phyloP scores from a whole-genome alignment of 345 rosid genomes.

The Mercurialis annua region DNA sequence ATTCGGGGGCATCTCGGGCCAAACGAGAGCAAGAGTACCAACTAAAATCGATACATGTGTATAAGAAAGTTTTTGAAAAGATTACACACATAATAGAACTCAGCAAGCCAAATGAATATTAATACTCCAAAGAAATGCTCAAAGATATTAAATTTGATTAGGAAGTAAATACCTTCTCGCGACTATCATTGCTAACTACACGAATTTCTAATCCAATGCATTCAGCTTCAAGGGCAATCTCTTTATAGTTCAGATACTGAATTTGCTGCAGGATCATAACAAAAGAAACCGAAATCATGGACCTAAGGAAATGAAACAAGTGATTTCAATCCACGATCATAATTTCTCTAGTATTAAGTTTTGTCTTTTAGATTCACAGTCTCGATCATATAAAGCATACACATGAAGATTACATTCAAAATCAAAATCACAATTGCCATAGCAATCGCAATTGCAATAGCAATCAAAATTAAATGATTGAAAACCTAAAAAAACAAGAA shows the following conservation, averaged over 20 bases:
- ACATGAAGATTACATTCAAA: too few relatives aligned
- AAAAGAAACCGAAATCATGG: constrained; percentile 97
- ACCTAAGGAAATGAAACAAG: constrained; percentile 43
- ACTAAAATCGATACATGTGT: constrained; percentile 92
- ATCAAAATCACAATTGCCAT: too few relatives aligned
- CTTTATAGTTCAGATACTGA: constrained; percentile 75
- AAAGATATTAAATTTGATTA: not conserved
- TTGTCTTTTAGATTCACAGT: too few relatives aligned
- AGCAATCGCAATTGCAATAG: too few relatives aligned
- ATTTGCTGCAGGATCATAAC: constrained; percentile 73
- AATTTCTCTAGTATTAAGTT: too few relatives aligned
- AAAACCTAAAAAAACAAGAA: too few relatives aligned
- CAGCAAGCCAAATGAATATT: not conserved
- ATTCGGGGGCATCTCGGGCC: constrained; percentile 95
- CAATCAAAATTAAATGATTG: too few relatives aligned
- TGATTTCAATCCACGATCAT: too few relatives aligned
- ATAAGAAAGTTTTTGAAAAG: constrained; percentile 6
- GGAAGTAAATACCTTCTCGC: constrained; percentile 75
- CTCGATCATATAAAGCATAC: too few relatives aligned
- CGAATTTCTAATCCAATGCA: constrained; percentile 90
- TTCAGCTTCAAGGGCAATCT: constrained; percentile 91
- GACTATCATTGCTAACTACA: constrained; percentile 96
- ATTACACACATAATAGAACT: not conserved
- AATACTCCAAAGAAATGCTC: not conserved
- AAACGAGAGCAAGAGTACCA: constrained; percentile 91